Evolutionary conservation across 306 rosid genomes (phyloP).

Genomic region (Medicago arabica): DNA sequence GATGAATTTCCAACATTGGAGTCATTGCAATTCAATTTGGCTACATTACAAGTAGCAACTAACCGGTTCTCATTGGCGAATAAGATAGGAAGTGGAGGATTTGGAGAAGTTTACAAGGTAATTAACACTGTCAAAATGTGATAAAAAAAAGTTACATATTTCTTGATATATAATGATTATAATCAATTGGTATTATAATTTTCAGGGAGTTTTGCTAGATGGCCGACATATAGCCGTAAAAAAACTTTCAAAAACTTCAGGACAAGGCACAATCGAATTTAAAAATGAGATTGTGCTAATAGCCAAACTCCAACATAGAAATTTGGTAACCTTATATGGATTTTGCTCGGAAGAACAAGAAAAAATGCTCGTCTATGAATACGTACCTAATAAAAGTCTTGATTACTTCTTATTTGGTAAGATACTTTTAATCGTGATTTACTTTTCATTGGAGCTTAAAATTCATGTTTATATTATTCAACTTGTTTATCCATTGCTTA

Average conservation of each 20-base stretch:
- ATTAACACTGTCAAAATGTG: not conserved
- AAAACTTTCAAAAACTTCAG: not conserved
- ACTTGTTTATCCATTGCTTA: not conserved
- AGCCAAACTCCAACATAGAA: slow-evolving; percentile 49
- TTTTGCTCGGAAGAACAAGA: slow-evolving; percentile 42
- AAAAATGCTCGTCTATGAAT: slow-evolving; percentile 46
- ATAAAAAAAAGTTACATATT: not conserved
- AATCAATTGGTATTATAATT: too few relatives aligned
- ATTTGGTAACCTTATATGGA: slow-evolving; percentile 40
- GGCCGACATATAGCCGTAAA: not conserved
- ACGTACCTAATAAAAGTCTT: slow-evolving; percentile 43
- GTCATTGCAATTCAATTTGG: slow-evolving; percentile 17
- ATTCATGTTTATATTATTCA: not conserved
- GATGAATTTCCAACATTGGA: not conserved
- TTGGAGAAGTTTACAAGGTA: slow-evolving; percentile 20
- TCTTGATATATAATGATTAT: not conserved
- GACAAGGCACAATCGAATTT: slow-evolving; percentile 42
- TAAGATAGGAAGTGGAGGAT: slow-evolving; percentile 16
- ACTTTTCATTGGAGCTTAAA: not conserved
- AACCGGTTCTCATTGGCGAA: not conserved
- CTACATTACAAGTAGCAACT: not conserved
- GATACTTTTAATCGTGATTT: not conserved
- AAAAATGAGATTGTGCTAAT: slow-evolving; percentile 30
- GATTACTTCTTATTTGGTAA: slow-evolving; percentile 48
- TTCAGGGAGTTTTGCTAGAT: not conserved